Conservation (phyloP, 1,139 yeast species). For the Yueomyces sp. region DNA sequence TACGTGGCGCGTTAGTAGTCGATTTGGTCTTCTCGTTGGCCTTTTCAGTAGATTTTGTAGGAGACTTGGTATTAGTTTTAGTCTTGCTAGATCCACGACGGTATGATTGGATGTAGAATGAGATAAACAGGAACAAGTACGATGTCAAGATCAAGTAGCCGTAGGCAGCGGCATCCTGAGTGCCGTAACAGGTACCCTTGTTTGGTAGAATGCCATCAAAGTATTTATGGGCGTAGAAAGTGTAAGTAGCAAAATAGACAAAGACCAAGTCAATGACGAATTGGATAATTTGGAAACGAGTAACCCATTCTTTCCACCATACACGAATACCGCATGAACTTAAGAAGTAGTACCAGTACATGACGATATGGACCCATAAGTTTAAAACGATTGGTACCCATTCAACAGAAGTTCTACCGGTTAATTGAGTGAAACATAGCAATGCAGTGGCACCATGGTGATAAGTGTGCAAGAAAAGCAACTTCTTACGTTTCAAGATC, state of each 20-base stretch:
- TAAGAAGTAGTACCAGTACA: constrained; percentile 97
- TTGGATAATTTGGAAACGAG: constrained; percentile 90
- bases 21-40: constrained; percentile 25
- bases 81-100: constrained; percentile 31
- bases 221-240: constrained; percentile 53
- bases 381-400: constrained; percentile 92
- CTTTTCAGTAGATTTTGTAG: constrained; percentile 26
- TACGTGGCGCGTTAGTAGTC: constrained; percentile 2
- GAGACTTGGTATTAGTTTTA: constrained; percentile 19
- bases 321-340: constrained; percentile 89
- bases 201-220: constrained; percentile 53
- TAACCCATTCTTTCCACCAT: constrained; percentile 99
- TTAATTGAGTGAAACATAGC: constrained; percentile 85
- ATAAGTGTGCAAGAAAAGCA: constrained; percentile 84
- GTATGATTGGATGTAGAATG: constrained; percentile 85
- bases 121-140: constrained; percentile 80
- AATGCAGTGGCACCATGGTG: constrained; percentile 98
- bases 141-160: constrained; percentile 86
- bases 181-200: constrained; percentile 82
- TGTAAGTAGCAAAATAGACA: constrained; percentile 87
- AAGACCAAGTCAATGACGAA: constrained; percentile 80
- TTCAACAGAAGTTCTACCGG: constrained; percentile 81
- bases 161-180: constrained; percentile 81
- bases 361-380: constrained; percentile 86
- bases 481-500: constrained; percentile 83